These are phyloP conservation scores for Coniella vitis DNA, from an alignment of 2,329 filamentous ascomycete genomes.

Conservation along the genomic window DNA sequence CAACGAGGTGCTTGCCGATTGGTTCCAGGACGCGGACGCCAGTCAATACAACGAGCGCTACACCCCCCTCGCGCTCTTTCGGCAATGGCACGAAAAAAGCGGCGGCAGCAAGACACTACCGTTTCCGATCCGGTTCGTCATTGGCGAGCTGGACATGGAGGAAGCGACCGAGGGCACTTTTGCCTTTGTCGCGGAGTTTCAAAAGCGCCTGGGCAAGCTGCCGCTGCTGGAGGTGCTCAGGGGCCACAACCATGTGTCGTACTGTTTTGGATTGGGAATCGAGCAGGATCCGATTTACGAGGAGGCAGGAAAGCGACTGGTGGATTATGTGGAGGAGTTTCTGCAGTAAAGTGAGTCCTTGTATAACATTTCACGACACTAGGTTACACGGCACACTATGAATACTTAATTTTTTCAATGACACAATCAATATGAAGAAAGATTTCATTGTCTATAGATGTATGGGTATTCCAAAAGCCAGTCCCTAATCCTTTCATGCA, in stretches of 20 bases:
- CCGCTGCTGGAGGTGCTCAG: constrained; percentile 18
- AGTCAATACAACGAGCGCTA: constrained; percentile 10
- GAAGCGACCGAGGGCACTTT: constrained; percentile 18
- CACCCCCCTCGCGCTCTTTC: constrained; percentile 8
- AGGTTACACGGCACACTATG: too few relatives aligned
- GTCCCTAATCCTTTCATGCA: too few relatives aligned
- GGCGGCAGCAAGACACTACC: neutral
- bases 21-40: constrained; percentile 7
- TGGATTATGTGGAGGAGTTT: constrained; percentile 2
- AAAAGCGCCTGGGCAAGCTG: constrained; percentile 13
- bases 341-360: neutral
- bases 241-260: constrained; percentile 19
- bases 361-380: too few relatives aligned
- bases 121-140: constrained; percentile 12
- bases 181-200: constrained; percentile 16
- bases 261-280: constrained; percentile 17
- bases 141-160: constrained; percentile 16
- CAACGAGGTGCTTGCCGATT: neutral
- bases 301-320: constrained; percentile 5
- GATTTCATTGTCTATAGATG: too few relatives aligned
- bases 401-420: too few relatives aligned
- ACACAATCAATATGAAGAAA: too few relatives aligned
- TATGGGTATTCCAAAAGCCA: too few relatives aligned
- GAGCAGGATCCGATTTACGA: constrained; percentile 11
- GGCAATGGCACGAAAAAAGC: constrained; percentile 6